A percentile compares a stretch with the other conserved stretches of the same genome.
phyloP scores from a whole-genome alignment of 202 grass and related monocot species.

The Zoysia matrella region DNA sequence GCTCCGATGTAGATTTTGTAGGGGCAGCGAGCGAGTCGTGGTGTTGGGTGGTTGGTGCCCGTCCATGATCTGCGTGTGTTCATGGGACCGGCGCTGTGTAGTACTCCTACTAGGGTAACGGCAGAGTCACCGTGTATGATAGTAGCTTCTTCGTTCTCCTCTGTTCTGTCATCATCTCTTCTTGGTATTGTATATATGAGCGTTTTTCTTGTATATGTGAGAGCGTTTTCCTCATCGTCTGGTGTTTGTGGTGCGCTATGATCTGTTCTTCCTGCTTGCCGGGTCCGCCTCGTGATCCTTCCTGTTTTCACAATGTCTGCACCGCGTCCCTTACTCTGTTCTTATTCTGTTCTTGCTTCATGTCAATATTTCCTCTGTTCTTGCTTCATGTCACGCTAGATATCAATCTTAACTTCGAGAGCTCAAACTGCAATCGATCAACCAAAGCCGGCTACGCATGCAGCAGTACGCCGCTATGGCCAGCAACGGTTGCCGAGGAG shows the following conservation, averaged over 20 bases:
- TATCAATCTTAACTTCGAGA: background rate
- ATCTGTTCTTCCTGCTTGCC: background rate
- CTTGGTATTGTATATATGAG: conserved; percentile 33
- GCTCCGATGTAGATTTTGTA: conserved; percentile 6
- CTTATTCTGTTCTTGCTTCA: background rate
- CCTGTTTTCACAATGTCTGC: background rate
- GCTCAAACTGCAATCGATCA: background rate
- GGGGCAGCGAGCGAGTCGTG: conserved; percentile 7
- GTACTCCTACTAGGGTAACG: background rate
- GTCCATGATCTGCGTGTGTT: conserved; percentile 33
- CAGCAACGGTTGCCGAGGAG: background rate
- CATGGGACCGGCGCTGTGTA: conserved; percentile 40
- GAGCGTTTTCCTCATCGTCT: no score
- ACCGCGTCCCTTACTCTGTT: background rate
- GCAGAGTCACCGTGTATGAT: background rate
- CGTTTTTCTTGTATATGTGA: no score
- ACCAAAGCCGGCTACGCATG: background rate
- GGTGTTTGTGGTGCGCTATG: background rate
- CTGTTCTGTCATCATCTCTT: background rate
- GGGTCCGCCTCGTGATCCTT: background rate
- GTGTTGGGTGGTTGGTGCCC: conserved; percentile 25
- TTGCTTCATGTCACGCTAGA: no score
- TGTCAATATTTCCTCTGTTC: no score
- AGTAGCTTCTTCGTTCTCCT: background rate
- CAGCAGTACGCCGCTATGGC: background rate